A percentile compares a stretch with the other conserved stretches of the same genome.
Evolutionary conservation across 75 land plant genomes (phyloP).

Genomic region (Larix kaempferi): DNA sequence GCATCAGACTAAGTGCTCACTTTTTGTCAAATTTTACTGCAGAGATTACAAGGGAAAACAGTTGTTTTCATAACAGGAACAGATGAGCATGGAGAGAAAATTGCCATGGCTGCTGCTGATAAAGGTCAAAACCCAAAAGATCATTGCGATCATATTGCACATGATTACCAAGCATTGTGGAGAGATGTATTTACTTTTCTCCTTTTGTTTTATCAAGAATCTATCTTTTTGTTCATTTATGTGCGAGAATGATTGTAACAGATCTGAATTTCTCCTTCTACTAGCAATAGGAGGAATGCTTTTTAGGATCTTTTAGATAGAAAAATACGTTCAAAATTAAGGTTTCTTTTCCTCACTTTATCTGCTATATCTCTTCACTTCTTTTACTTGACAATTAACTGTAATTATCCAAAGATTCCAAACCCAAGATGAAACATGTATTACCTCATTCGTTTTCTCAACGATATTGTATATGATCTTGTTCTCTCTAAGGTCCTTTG

Average conservation of each 20-base stretch:
- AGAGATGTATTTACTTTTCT: slow-evolving; percentile 55
- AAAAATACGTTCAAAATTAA: neutral
- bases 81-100: slow-evolving; percentile 99
- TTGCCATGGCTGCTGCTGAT: slow-evolving; percentile 81
- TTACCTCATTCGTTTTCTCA: neutral
- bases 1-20: neutral
- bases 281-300: neutral
- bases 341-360: neutral
- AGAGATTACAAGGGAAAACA: slow-evolving; percentile 87
- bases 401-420: neutral
- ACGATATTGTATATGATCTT: neutral
- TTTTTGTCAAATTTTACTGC: slow-evolving; percentile 12
- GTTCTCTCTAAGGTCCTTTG: slow-evolving; percentile 8
- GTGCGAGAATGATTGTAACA: neutral
- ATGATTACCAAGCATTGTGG: slow-evolving; percentile 83
- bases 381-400: neutral
- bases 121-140: slow-evolving; percentile 69
- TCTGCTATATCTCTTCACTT: neutral
- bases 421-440: neutral
- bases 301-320: neutral
- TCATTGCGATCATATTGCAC: slow-evolving; percentile 85
- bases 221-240: neutral
- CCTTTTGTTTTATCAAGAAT: neutral
- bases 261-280: neutral
- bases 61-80: slow-evolving; percentile 96